A percentile compares a stretch with the other conserved stretches of the same genome.
phyloP scores from a whole-genome alignment of 2,329 filamentous ascomycete species.

The Fusarium chlamydosporum region DNA sequence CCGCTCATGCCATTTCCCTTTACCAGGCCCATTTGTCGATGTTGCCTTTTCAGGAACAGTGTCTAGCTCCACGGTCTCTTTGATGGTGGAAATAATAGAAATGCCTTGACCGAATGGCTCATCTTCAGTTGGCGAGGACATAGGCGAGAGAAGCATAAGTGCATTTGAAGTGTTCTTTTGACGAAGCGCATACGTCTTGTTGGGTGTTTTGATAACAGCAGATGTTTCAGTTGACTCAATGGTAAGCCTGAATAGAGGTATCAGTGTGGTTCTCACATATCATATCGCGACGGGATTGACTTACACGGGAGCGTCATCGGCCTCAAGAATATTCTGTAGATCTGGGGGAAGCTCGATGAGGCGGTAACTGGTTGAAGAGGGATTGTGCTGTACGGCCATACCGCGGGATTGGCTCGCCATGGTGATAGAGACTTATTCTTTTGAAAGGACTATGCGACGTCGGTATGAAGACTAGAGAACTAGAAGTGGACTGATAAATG shows the following conservation, averaged over 20 bases:
- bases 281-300: slow-evolving; percentile 45
- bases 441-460: not conserved
- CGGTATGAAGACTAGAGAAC: not conserved
- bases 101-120: slow-evolving; percentile 56
- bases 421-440: not conserved
- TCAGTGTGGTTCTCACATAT: not conserved
- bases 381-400: slow-evolving; percentile 66
- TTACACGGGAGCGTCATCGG: slow-evolving; percentile 67
- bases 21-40: slow-evolving; percentile 49
- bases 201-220: slow-evolving; percentile 67
- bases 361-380: slow-evolving; percentile 67
- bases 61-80: slow-evolving; percentile 74
- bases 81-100: slow-evolving; percentile 67
- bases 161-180: slow-evolving; percentile 78
- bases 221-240: slow-evolving; percentile 64
- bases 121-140: slow-evolving; percentile 15
- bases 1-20: slow-evolving; percentile 73
- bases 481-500: not conserved
- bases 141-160: slow-evolving; percentile 66
- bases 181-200: slow-evolving; percentile 70
- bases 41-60: slow-evolving; percentile 56
- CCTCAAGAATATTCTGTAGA: slow-evolving; percentile 68
- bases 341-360: slow-evolving; percentile 74
- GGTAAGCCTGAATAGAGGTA: slow-evolving; percentile 57
- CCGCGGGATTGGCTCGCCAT: slow-evolving; percentile 66